phyloP scores from a whole-genome alignment of 495 filamentous ascomycete species.

The Annulohypoxylon maeteangense region DNA sequence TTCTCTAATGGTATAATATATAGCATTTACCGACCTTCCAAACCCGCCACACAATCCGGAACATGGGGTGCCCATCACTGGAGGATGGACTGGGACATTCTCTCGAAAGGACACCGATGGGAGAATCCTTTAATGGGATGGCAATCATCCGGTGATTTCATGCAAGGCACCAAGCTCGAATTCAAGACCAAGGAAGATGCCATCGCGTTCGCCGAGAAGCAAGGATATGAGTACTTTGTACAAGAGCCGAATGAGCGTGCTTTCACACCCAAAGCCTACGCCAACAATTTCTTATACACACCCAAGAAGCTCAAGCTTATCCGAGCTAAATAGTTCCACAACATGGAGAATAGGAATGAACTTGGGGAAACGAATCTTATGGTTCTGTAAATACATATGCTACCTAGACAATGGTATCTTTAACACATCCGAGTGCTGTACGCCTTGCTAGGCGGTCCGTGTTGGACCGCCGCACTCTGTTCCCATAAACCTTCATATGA shows the following conservation, averaged over 20 bases:
- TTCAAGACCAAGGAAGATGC: conserved; percentile 97
- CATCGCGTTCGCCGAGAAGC: conserved; percentile 94
- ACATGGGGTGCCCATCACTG: conserved; percentile 83
- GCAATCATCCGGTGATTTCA: conserved; percentile 92
- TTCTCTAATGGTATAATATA: conserved; percentile 30
- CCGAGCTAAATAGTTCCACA: conserved; percentile 77
- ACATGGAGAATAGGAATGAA: background rate
- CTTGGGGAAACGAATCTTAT: conserved; percentile 6
- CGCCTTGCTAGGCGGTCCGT: background rate
- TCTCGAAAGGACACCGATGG: conserved; percentile 89
- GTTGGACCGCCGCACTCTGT: background rate
- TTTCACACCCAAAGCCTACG: conserved; percentile 91
- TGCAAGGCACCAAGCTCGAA: conserved; percentile 90
- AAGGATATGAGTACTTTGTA: conserved; percentile 98
- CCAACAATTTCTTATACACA: conserved; percentile 91
- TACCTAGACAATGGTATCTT: conserved; percentile 43
- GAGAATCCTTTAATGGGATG: conserved; percentile 98
- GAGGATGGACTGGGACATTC: conserved; percentile 98
- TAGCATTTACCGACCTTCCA: conserved; percentile 89
- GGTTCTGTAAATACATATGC: conserved; percentile 46
- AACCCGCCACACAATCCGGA: conserved; percentile 94
- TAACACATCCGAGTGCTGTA: conserved; percentile 10
- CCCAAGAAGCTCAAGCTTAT: conserved; percentile 90
- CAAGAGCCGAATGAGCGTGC: conserved; percentile 93
- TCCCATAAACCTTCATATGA: conserved; percentile 20